phyloP scores from a whole-genome alignment of 139 green algal species.

The Helicosporidium sp. region DNA sequence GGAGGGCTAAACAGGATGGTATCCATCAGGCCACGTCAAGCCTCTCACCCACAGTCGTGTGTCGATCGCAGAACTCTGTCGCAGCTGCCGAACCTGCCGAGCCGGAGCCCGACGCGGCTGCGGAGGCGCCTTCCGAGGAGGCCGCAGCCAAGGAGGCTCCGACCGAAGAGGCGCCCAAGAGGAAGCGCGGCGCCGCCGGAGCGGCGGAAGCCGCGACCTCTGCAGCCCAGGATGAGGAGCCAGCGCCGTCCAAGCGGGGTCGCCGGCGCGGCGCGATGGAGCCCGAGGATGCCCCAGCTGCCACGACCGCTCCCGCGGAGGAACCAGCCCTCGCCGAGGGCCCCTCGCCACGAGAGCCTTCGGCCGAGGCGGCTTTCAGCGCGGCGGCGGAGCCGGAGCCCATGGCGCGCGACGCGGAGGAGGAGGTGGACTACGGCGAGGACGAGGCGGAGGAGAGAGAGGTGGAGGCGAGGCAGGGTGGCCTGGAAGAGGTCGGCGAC shows the following conservation, averaged over 20 bases:
- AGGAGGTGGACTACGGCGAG: constrained; percentile 12
- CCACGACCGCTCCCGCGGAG: neutral
- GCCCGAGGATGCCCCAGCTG: neutral
- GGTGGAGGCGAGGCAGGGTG: neutral
- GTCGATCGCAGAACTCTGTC: no score
- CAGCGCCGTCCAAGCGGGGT: no score
- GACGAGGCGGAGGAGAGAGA: constrained; percentile 4
- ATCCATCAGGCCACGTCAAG: no score
- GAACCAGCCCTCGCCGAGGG: neutral
- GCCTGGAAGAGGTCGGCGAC: no score
- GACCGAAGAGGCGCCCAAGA: neutral
- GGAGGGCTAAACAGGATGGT: no score
- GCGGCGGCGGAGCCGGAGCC: neutral
- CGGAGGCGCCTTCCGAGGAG: neutral
- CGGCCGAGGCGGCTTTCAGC: neutral
- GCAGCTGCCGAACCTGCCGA: no score
- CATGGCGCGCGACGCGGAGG: neutral
- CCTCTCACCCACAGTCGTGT: no score
- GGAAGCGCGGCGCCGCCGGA: neutral
- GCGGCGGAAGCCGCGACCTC: neutral
- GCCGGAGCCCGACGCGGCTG: no score
- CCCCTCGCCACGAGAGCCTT: neutral
- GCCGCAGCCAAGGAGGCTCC: constrained; percentile 3
- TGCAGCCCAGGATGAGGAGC: neutral
- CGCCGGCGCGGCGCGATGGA: neutral